Conservation (phyloP, 169 alveolate genomes). For the Plasmodium yoelii region DNA sequence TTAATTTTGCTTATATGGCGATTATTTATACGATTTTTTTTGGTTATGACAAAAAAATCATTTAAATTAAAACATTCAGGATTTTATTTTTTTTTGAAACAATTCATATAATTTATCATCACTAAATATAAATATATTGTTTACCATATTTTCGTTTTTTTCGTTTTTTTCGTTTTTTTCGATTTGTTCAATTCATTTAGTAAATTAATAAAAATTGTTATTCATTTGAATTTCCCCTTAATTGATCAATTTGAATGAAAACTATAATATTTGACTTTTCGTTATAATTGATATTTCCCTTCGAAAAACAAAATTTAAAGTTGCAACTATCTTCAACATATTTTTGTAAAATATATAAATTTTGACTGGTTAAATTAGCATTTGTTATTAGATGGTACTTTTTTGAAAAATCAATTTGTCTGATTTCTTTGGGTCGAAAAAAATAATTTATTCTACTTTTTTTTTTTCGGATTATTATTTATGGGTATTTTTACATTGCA, state of each 20-base stretch:
- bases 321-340: conserved; percentile 15
- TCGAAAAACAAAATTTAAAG: conserved; percentile 5
- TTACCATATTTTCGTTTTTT: conserved; percentile 16
- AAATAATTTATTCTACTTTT: not conserved
- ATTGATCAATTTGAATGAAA: conserved; percentile 16
- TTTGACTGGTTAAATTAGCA: not conserved
- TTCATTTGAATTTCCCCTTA: not conserved
- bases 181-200: conserved; percentile 22
- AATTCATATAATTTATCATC: conserved; percentile 28
- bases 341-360: not conserved
- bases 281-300: not conserved
- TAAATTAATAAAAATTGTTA: not conserved
- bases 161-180: conserved; percentile 22
- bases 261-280: not conserved
- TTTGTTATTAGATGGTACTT: not conserved
- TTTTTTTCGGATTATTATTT: not conserved
- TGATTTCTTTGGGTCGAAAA: conserved; percentile 6
- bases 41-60: conserved; percentile 42
- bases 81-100: conserved; percentile 9
- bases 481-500: conserved; percentile 63
- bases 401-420: too few species aligned
- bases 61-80: conserved; percentile 31
- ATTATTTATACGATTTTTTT: not conserved
- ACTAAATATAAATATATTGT: conserved; percentile 43
- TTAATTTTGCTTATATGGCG: not conserved